Conservation (phyloP, 768 basidiomycete species). For the Trametes punicea region DNA sequence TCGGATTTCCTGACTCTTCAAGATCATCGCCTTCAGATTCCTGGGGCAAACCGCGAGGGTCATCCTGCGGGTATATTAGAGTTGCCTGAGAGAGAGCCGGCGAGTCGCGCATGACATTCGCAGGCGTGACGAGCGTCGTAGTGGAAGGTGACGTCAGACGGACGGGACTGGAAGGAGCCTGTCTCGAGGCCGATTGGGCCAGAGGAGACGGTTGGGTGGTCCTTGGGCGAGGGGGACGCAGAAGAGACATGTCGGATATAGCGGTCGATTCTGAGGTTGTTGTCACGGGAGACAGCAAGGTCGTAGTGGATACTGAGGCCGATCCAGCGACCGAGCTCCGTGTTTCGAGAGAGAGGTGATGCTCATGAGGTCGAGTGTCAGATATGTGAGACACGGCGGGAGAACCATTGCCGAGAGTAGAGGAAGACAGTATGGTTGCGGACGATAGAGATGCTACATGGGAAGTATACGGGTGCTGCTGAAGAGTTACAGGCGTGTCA, state of each 20-base stretch:
- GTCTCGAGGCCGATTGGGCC: neutral
- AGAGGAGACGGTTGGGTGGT: constrained; percentile 4
- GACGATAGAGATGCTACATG: constrained; percentile 10
- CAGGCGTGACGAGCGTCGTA: constrained; percentile 7
- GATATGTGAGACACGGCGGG: constrained; percentile 3
- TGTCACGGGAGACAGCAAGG: neutral
- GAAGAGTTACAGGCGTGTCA: neutral
- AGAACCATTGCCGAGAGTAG: constrained; percentile 1
- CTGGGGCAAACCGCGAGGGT: neutral
- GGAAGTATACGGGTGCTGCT: neutral
- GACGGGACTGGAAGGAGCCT: neutral
- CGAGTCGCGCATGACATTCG: constrained; percentile 6
- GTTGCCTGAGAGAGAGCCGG: neutral
- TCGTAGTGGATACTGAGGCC: constrained; percentile 1
- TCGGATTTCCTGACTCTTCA: neutral
- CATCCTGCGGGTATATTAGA: neutral
- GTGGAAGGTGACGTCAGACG: constrained; percentile 14
- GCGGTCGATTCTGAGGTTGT: constrained; percentile 1
- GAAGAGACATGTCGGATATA: constrained; percentile 10
- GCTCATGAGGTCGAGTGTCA: neutral
- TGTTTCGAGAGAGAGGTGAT: neutral
- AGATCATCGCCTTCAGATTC: neutral
- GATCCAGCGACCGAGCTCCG: neutral
- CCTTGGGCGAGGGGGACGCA: constrained; percentile 6
- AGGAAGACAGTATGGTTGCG: constrained; percentile 8